These are phyloP conservation scores for Penicillium atrosanguineum DNA, from an alignment of 495 filamentous ascomycete genomes.

Conservation along the genomic window DNA sequence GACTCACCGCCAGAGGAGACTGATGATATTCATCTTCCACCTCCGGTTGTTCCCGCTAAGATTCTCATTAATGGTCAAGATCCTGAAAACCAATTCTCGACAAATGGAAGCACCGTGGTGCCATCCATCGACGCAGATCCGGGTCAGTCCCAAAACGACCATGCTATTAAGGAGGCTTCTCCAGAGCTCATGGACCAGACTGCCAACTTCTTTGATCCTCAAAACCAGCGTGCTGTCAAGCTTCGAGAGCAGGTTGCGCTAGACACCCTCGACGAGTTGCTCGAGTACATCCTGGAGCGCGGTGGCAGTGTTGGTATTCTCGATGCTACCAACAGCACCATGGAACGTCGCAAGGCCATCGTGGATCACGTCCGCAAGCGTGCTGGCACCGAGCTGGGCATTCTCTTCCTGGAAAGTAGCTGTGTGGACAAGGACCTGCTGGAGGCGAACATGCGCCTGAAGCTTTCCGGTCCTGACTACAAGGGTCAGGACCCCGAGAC, in stretches of 20 bases:
- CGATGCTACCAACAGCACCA: constrained; percentile 95
- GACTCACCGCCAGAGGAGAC: constrained; percentile 30
- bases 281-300: constrained; percentile 79
- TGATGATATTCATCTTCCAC: constrained; percentile 28
- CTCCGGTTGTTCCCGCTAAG: constrained; percentile 42
- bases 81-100: constrained; percentile 23
- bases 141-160: constrained; percentile 19
- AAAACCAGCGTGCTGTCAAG: constrained; percentile 76
- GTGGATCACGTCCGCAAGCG: constrained; percentile 78
- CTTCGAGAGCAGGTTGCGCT: constrained; percentile 89
- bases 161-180: constrained; percentile 30
- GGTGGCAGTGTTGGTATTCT: constrained; percentile 96
- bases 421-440: constrained; percentile 80
- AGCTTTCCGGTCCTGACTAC: constrained; percentile 96
- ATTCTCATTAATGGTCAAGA: constrained; percentile 51
- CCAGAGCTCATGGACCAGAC: constrained; percentile 75
- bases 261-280: constrained; percentile 85
- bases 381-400: constrained; percentile 81
- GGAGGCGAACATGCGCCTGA: constrained; percentile 95
- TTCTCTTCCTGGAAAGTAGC: constrained; percentile 90
- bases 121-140: constrained; percentile 25
- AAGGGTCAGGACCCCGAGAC: constrained; percentile 82
- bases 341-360: constrained; percentile 76
- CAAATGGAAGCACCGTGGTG: constrained; percentile 32
- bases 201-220: constrained; percentile 90